Base-by-base conservation (phyloP, 257 asterid species). In the Ocimum tenuiflorum region DNA sequence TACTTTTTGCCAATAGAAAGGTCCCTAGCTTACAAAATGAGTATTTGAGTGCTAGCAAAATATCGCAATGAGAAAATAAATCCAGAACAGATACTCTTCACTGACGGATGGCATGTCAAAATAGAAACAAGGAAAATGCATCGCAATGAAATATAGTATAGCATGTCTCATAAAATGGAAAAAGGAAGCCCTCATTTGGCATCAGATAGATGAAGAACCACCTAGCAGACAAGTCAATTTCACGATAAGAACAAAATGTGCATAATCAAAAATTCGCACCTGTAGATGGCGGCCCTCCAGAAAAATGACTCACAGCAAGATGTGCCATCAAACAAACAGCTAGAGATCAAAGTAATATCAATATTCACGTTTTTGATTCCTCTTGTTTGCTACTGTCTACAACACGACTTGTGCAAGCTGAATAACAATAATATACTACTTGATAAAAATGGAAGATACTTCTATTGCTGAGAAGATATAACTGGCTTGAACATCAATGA, bases 241-340 rank as follows among this genome's bases (percentile, higher is more conserved):
- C 70, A 68, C 14, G 10, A 9, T 14, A 50, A 78, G 17, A 78
- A n/a, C 33, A 63, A 54, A 35, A 42, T 33, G 20, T 31, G 57
- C 10, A 58, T 61, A 71, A 67, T 23, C 7, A 74, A 70, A 62
- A 35, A 56, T 53, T 60, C 76, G 63, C 57, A 88, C 98, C 98
- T 83, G 82, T 75, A 53, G 73, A 78, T 69, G 80, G 77, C 54
- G 77, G 76, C 45, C 84, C 90, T 62, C 85, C 89, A 60, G 75
- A 41, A 60, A 85, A 72, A 71, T 85, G 85, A 77, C 71, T 83
- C 33, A 75, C 64, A 33, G 80, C 78, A 60, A 79, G 61, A 55
- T 85, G 80, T 49, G 94, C 86, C 96, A 91, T 91, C 67, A 66
- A 68, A 77, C 51, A 75, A 67, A 65, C 80, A 80, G 69, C 75